Evolutionary conservation across 1,139 yeast species (phyloP).

Genomic region (Blastobotrys aristatus): DNA sequence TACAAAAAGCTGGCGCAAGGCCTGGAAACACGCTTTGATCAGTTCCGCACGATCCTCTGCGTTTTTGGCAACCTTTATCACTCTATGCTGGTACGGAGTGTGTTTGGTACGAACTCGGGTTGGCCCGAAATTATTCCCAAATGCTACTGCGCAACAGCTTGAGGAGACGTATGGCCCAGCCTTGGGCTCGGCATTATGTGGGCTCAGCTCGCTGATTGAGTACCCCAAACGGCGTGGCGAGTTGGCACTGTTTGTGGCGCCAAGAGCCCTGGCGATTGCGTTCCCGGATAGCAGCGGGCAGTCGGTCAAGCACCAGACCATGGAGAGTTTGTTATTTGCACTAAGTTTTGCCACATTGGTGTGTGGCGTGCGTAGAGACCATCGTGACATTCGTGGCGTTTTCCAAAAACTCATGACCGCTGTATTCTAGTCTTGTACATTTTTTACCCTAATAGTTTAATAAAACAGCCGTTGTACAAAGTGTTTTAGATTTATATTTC

Average conservation of each 20-base stretch:
- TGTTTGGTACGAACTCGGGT: constrained; percentile 38
- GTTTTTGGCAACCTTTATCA: constrained; percentile 38
- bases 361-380: constrained; percentile 16
- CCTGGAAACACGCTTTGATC: constrained; percentile 13
- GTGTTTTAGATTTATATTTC: no score
- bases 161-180: constrained; percentile 38
- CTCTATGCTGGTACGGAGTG: constrained; percentile 40
- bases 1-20: constrained; percentile 13
- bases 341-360: constrained; percentile 35
- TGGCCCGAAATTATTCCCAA: constrained; percentile 32
- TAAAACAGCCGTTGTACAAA: no score
- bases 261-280: constrained; percentile 38
- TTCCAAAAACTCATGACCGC: constrained; percentile 21
- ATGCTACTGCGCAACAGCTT: constrained; percentile 29
- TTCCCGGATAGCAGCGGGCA: constrained; percentile 27
- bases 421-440: constrained; percentile 19
- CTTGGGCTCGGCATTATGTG: constrained; percentile 36
- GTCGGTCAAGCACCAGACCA: constrained; percentile 23
- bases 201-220: constrained; percentile 39
- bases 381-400: constrained; percentile 22
- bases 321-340: constrained; percentile 34
- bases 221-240: constrained; percentile 39
- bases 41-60: constrained; percentile 36
- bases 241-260: constrained; percentile 41
- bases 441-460: not conserved